Conservation (phyloP, 129 eudicot genomes). For the Centaurea solstitialis region DNA sequence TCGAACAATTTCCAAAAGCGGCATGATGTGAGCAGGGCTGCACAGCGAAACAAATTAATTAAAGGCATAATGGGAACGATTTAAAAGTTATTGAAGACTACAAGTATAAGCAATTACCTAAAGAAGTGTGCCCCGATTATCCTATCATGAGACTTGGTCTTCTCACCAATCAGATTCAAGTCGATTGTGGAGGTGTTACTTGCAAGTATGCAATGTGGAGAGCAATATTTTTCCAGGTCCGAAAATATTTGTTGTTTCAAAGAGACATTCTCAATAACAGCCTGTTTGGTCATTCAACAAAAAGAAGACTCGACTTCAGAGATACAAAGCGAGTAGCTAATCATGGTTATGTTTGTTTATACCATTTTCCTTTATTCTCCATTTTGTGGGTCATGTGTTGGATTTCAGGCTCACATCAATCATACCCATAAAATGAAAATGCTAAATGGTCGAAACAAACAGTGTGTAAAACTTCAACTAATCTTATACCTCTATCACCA, state of each 20-base stretch:
- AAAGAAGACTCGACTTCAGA: neutral
- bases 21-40: conserved; percentile 98
- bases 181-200: conserved; percentile 73
- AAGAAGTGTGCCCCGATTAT: conserved; percentile 92
- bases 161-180: conserved; percentile 67
- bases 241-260: conserved; percentile 69
- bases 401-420: neutral
- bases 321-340: neutral
- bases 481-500: conserved; percentile 86
- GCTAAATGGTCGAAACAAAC: neutral
- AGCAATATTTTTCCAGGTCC: conserved; percentile 67
- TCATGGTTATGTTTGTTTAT: neutral
- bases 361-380: neutral
- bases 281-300: conserved; percentile 45
- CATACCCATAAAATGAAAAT: neutral
- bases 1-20: conserved; percentile 92
- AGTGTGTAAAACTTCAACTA: neutral
- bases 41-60: neutral
- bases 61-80: neutral
- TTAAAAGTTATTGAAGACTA: neutral
- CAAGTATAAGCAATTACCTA: conserved; percentile 51
- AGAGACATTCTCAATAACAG: conserved; percentile 68
- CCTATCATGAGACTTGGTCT: conserved; percentile 62
- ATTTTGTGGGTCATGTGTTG: neutral
- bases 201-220: conserved; percentile 70